Conservation (phyloP, 169 alveolate genomes). For the Eimeria falciformis region DNA sequence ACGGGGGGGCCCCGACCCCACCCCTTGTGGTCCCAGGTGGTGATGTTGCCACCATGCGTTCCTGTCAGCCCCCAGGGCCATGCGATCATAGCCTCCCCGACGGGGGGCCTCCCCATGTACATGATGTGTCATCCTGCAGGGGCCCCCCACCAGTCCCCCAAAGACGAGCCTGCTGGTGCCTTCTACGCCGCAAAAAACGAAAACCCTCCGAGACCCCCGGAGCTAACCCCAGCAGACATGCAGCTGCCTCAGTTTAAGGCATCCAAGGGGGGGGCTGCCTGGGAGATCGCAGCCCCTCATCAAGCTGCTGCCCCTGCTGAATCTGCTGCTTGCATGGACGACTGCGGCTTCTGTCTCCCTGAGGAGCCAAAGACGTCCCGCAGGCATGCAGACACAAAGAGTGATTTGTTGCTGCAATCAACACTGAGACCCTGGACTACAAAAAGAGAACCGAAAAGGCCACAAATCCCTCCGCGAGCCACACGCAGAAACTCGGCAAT, state of each 20-base stretch:
- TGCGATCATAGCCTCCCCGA: not conserved
- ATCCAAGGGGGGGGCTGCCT: slow-evolving; percentile 48
- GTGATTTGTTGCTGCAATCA: slow-evolving; percentile 39
- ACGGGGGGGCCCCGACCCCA: slow-evolving; percentile 45
- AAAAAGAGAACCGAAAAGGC: no score
- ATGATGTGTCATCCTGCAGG: not conserved
- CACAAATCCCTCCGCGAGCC: no score
- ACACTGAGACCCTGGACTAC: slow-evolving; percentile 56
- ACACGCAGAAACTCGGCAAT: no score
- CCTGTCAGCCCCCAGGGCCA: slow-evolving; percentile 4
- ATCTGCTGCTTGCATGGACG: not conserved
- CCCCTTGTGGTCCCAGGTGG: not conserved
- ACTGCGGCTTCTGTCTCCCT: slow-evolving; percentile 32
- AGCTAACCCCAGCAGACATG: slow-evolving; percentile 4
- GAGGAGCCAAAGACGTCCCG: slow-evolving; percentile 33
- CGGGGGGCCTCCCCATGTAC: not conserved
- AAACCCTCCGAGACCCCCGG: slow-evolving; percentile 1
- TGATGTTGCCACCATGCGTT: not conserved
- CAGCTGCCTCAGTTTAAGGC: slow-evolving; percentile 33
- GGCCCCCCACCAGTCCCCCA: not conserved
- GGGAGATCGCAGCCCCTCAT: slow-evolving; percentile 31
- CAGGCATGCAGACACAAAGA: slow-evolving; percentile 30
- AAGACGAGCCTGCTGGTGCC: not conserved
- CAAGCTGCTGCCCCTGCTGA: not conserved
- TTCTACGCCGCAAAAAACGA: no score